Percentiles rank a stretch among this genome's conserved stretches.
Conservation (phyloP, 768 basidiomycete genomes). For the Thelephora ganbajun region DNA sequence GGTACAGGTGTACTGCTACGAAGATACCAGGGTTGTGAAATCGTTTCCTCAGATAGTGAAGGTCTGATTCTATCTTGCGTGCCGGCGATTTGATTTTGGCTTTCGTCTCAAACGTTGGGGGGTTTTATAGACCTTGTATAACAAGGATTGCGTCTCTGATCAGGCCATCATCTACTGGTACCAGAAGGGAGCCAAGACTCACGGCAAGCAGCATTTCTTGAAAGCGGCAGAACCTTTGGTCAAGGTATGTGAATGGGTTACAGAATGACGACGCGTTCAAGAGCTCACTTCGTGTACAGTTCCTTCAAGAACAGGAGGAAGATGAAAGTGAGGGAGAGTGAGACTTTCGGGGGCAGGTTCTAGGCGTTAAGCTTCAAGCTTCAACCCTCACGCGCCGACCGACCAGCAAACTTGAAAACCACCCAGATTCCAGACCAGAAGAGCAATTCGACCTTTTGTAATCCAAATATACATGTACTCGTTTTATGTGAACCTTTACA, state of each 20-base stretch:
- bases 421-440: too few relatives aligned
- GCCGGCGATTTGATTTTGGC: neutral
- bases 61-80: slow-evolving; percentile 22
- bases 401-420: too few relatives aligned
- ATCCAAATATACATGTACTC: too few relatives aligned
- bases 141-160: slow-evolving; percentile 89
- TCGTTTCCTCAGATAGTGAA: slow-evolving; percentile 93
- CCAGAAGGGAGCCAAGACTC: slow-evolving; percentile 91
- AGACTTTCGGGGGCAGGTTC: too few relatives aligned
- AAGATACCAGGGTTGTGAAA: slow-evolving; percentile 90
- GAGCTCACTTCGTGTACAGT: slow-evolving; percentile 28
- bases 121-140: slow-evolving; percentile 72
- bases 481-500: too few relatives aligned
- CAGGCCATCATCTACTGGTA: slow-evolving; percentile 98
- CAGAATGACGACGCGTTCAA: neutral
- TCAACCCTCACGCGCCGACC: too few relatives aligned
- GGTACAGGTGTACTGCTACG: slow-evolving; percentile 92
- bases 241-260: slow-evolving; percentile 38
- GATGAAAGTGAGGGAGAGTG: slow-evolving; percentile 58
- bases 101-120: neutral
- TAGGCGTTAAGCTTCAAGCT: too few relatives aligned
- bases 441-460: too few relatives aligned
- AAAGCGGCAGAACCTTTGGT: slow-evolving; percentile 80
- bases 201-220: slow-evolving; percentile 91
- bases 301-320: slow-evolving; percentile 80